Evolutionary conservation across 176 grass and related monocot species (phyloP).

Genomic region (Aegilops longissima): DNA sequence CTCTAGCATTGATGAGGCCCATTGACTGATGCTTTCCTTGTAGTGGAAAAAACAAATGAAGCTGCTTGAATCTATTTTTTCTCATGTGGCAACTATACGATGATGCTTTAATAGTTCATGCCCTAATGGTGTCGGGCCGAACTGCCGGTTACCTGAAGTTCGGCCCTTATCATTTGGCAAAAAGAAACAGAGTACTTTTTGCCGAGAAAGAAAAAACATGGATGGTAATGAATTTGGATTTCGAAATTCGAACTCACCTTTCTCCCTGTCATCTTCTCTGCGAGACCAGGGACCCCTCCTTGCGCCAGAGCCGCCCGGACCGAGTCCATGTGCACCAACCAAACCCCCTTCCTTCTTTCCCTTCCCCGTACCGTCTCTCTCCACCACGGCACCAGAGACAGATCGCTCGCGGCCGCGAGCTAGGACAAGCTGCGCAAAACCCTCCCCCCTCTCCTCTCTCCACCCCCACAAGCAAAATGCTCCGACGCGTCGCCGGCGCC

Average conservation of each 20-base stretch:
- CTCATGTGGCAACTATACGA: no score
- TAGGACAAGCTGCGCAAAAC: not conserved
- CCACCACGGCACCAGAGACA: not conserved
- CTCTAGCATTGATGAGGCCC: no score
- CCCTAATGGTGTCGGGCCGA: no score
- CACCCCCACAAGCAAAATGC: not conserved
- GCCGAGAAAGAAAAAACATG: no score
- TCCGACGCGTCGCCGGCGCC: not conserved
- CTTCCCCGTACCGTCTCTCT: not conserved
- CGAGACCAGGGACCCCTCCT: not conserved
- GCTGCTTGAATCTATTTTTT: no score
- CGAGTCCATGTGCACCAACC: conserved; percentile 1
- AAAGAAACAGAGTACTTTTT: no score
- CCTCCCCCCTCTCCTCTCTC: not conserved
- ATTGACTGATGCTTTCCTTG: no score
- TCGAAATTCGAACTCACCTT: not conserved
- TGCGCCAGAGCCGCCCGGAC: not conserved
- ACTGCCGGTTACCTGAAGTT: no score
- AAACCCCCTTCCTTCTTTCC: not conserved
- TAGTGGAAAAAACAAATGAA: no score
- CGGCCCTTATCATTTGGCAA: no score
- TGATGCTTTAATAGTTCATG: no score
- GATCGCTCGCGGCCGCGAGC: not conserved
- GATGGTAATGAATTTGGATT: not conserved
- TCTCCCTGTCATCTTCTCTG: not conserved